Base-by-base conservation (phyloP, 805 yeast genomes). In the Tetrapisispora phaffii region DNA sequence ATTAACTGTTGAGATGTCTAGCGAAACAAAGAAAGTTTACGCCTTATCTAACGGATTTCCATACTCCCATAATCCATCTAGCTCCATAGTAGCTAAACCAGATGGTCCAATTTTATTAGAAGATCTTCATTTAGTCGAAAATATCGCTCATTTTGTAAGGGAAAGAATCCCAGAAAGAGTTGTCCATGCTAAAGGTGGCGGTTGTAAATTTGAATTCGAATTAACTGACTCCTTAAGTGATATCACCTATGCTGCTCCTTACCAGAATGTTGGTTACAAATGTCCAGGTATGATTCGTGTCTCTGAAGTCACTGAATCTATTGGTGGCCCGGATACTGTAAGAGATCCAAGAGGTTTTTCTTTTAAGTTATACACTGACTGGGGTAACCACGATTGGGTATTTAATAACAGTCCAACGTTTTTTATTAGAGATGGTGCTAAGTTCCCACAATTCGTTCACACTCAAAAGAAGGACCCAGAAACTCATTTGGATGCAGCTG, bases 321-420 rank as follows among this genome's bases (percentile, higher is more conserved):
- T 70, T 44, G 95, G 93, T 40, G 76, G 87, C 33, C 79, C 93
- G 2, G 94, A 85, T 62, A 74, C 89, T 37, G 86, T 84, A 23
- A 78, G 95, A 70, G 95, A 85, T 65, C 94, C 94, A 57, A 76
- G 94, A 70, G 95, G 95, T 17, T 82, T 83, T 59, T 74, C 93
- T 42, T 76, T 80, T 57, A 85, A 85, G 67, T 74, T 85, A 50
- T 82, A 83, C 68, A 84, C 94, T 33, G 84, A 84, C 60, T 85
- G 85, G 67, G 93, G 94, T 57, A 81, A 82, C 69, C 73, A 81
- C 66, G 95, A 85, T 68, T 78, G 82, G 70, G 95, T 85, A 22
- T 82, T 80, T 70, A 85, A 84, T 73, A 85, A 85, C 68, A 85
- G 93, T 24, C 95, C 95, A 12, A 75, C 85, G 46, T 85, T 85